Evolutionary conservation across 805 yeast genomes (phyloP).

Genomic region (Wickerhamiella kurtzmanii): DNA sequence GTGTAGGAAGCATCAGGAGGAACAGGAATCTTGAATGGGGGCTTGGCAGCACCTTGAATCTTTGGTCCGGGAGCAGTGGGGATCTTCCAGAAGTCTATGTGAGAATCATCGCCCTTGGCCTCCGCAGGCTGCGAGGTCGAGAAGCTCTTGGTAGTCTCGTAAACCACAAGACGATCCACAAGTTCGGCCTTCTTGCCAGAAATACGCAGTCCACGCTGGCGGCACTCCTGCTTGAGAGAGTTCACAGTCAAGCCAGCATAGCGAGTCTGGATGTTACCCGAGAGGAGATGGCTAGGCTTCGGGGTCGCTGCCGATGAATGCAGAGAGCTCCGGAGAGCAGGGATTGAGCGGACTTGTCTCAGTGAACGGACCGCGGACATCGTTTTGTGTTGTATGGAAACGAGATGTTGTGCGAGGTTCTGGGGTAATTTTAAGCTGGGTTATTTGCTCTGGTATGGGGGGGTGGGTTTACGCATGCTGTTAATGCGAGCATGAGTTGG

Average conservation of each 20-base stretch:
- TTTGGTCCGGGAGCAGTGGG: constrained; percentile 13
- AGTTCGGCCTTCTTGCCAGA: constrained; percentile 51
- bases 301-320: constrained; percentile 22
- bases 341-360: constrained; percentile 18
- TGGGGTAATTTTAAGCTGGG: neutral
- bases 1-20: constrained; percentile 19
- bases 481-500: no score
- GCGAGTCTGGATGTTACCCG: constrained; percentile 16
- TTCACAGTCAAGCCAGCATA: constrained; percentile 36
- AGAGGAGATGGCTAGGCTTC: constrained; percentile 23
- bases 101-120: constrained; percentile 8
- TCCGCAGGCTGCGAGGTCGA: constrained; percentile 1
- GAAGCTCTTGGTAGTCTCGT: constrained; percentile 17
- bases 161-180: constrained; percentile 26
- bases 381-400: neutral
- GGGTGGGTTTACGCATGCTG: no score
- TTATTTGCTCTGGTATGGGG: neutral
- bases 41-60: constrained; percentile 1
- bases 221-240: constrained; percentile 45
- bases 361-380: constrained; percentile 14
- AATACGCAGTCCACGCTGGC: constrained; percentile 43
- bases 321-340: constrained; percentile 15
- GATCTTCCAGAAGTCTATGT: constrained; percentile 26
- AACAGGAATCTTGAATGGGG: constrained; percentile 22
- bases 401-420: neutral